phyloP scores from a whole-genome alignment of 331 rosid genomes.

The Cydonia oblonga region DNA sequence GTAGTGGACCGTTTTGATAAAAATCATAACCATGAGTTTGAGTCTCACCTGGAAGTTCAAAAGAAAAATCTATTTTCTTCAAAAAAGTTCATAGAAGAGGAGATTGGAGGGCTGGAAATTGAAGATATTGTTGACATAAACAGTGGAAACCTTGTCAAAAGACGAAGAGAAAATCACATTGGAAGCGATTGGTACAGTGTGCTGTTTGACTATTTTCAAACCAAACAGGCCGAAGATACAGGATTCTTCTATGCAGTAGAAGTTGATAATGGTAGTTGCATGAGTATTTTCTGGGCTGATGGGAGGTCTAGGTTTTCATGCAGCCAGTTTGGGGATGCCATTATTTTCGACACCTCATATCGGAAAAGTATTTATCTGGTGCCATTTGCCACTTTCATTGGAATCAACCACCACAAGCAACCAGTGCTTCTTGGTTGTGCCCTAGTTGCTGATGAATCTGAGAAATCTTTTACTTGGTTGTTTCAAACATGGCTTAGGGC shows the following conservation, averaged over 20 bases:
- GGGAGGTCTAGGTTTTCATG: conserved; percentile 89
- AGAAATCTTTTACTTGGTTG: conserved; percentile 82
- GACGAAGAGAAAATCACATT: conserved; percentile 62
- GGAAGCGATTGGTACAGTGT: conserved; percentile 69
- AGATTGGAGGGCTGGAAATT: conserved; percentile 41
- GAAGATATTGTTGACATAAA: conserved; percentile 48
- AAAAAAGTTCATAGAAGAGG: conserved; percentile 52
- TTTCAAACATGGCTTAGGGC: conserved; percentile 92
- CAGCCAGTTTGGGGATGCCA: conserved; percentile 84
- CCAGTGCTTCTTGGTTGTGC: conserved; percentile 95
- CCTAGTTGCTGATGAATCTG: conserved; percentile 78
- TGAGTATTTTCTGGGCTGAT: conserved; percentile 97
- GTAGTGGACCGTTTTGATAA: conserved; percentile 73
- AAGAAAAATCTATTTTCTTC: conserved; percentile 38
- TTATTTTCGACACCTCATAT: conserved; percentile 72
- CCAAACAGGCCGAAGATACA: conserved; percentile 79
- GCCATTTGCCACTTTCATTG: conserved; percentile 82
- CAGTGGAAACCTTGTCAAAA: conserved; percentile 34
- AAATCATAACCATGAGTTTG: conserved; percentile 76
- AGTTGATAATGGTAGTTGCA: conserved; percentile 62
- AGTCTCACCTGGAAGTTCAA: conserved; percentile 31
- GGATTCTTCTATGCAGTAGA: conserved; percentile 83
- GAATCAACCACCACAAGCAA: conserved; percentile 88
- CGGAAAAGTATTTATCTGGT: conserved; percentile 60
- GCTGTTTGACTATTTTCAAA: conserved; percentile 77